Percentiles rank a stretch among this genome's conserved stretches.
phyloP scores from a whole-genome alignment of 2,329 filamentous ascomycete genomes.

The Monosporascus sp. region DNA sequence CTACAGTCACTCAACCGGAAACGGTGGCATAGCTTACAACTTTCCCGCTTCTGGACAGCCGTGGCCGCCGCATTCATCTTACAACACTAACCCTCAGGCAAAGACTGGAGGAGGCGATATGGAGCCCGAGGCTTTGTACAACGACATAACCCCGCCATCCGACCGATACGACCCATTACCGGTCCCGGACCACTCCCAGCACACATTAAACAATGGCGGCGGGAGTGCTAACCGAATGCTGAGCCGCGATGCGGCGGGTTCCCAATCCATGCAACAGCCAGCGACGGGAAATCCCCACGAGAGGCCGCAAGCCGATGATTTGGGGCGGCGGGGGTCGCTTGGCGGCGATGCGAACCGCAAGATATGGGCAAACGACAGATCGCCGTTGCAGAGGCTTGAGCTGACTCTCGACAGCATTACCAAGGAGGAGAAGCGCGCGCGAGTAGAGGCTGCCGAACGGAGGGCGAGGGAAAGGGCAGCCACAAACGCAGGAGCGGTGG shows the following conservation, averaged over 20 bases:
- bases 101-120: slow-evolving; percentile 12
- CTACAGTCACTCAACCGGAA: too few species aligned
- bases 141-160: slow-evolving; percentile 16
- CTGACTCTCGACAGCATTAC: slow-evolving; percentile 86
- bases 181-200: slow-evolving; percentile 22
- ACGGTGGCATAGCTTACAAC: too few species aligned
- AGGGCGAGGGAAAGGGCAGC: slow-evolving; percentile 59
- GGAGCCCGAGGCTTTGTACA: slow-evolving; percentile 30
- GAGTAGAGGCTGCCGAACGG: slow-evolving; percentile 76
- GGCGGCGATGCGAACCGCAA: slow-evolving; percentile 38
- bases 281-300: slow-evolving; percentile 21
- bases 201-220: slow-evolving; percentile 23
- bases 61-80: slow-evolving; percentile 22
- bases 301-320: slow-evolving; percentile 14
- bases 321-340: slow-evolving; percentile 32
- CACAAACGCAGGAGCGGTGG: slow-evolving; percentile 20
- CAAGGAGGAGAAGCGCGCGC: slow-evolving; percentile 89
- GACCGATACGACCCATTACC: slow-evolving; percentile 19
- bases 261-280: slow-evolving; percentile 20
- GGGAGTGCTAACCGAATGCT: slow-evolving; percentile 8
- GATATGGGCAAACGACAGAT: slow-evolving; percentile 73
- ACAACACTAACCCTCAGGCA: slow-evolving; percentile 17
- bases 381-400: slow-evolving; percentile 89
- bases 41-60: slow-evolving; percentile 3
- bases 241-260: slow-evolving; percentile 11